Evolutionary conservation across 345 rosid species (phyloP).

Genomic region (Bruguiera sexangula): DNA sequence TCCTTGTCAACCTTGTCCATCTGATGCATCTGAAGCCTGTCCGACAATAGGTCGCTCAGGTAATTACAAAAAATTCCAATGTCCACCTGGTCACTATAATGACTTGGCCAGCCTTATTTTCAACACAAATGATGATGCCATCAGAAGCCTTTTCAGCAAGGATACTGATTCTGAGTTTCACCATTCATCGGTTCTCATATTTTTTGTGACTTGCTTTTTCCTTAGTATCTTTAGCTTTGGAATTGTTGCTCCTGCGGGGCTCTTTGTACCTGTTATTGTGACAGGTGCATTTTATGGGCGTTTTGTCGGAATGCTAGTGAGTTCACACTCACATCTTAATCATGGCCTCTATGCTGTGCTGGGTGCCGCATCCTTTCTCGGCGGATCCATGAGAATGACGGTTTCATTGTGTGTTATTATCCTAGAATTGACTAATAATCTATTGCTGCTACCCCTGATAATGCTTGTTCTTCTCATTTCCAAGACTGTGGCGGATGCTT

Average conservation of each 20-base stretch:
- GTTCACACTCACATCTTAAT: constrained; percentile 54
- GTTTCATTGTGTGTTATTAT: constrained; percentile 84
- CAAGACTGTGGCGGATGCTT: constrained; percentile 91
- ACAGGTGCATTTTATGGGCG: constrained; percentile 92
- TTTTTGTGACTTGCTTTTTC: constrained; percentile 69
- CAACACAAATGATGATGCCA: constrained; percentile 89
- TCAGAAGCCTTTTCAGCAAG: constrained; percentile 89
- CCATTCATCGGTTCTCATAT: constrained; percentile 51
- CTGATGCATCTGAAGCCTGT: constrained; percentile 65
- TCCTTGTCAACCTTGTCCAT: constrained; percentile 74
- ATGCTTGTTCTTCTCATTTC: constrained; percentile 91
- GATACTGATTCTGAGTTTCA: constrained; percentile 76
- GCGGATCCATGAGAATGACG: constrained; percentile 96
- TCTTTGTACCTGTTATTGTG: constrained; percentile 85
- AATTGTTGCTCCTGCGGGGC: constrained; percentile 84
- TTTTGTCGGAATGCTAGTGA: constrained; percentile 69
- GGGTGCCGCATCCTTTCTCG: constrained; percentile 89
- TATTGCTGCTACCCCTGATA: constrained; percentile 78
- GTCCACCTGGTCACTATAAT: constrained; percentile 73
- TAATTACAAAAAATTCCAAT: constrained; percentile 88
- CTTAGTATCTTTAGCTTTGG: constrained; percentile 85
- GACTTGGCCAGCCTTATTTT: constrained; percentile 95
- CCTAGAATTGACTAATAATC: constrained; percentile 83
- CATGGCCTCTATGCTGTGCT: constrained; percentile 88
- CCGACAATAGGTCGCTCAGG: constrained; percentile 95